Base-by-base conservation (phyloP, 1,284 basidiomycete genomes). In the Bondarzewia mesenterica region DNA sequence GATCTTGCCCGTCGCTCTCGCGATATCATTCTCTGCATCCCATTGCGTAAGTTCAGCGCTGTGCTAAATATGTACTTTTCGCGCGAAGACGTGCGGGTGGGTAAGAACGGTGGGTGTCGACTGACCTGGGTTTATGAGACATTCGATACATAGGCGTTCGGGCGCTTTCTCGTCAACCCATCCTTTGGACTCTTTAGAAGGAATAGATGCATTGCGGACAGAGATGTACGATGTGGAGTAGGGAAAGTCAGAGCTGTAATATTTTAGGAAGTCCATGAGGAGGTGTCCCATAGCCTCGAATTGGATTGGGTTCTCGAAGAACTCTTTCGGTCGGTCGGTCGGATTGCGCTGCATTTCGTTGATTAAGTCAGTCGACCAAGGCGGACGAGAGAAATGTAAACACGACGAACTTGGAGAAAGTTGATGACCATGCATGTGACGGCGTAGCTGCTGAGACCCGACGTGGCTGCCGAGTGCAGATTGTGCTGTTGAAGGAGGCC, bases 371-470 rank as follows among this genome's bases (percentile, higher is more conserved):
- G n/a, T 5, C 5, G 20, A 7, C 8, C 20, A 21, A 15, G 25
- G 43, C n/a, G n/a, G 21, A 44, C 1, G 7, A 29, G 18, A 29
- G 16, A 16, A 6, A 21, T 15, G 29, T 23, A 44, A 20, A 20
- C 37, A 8, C 47, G 26, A 62, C 71, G 47, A 38, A 84, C 82
- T 68, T 91, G 85, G 6, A 93, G 67, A 59, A 91, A 90, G 53
- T 73, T 82, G 53, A 90, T 78, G 42, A 80, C 80, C 60, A 90
- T 68, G 55, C 80, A 81, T 38, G 82, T 83, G 47, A 86, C 71
- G 7, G 78, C 77, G 65, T 89, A 92, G 63, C 83, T 85, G 20
- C 87, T 83, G 7, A 92, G 60, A 0, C 88, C 87, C 15, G 80
- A 77, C 5, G 74, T 76, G 42, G 78, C 81, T 3, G 90, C 83